phyloP scores from a whole-genome alignment of 2,329 filamentous ascomycete genomes.

The Penicillium italicum region DNA sequence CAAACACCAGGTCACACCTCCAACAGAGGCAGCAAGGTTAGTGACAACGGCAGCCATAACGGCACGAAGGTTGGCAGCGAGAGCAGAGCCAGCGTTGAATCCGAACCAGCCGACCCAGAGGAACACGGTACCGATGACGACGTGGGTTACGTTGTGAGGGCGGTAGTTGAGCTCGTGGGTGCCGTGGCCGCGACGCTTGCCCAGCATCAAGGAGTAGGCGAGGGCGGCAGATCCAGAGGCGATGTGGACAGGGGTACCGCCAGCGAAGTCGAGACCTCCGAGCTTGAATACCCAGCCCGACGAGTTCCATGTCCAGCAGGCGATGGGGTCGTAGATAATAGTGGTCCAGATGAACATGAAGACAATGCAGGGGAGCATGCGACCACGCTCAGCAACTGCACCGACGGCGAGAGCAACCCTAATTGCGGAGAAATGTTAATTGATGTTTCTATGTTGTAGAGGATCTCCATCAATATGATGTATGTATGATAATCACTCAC shows the following conservation, averaged over 20 bases:
- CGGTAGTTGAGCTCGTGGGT: slow-evolving; percentile 88
- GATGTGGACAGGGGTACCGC: slow-evolving; percentile 87
- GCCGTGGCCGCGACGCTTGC: slow-evolving; percentile 77
- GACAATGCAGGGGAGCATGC: slow-evolving; percentile 81
- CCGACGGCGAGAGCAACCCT: slow-evolving; percentile 79
- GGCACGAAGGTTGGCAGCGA: slow-evolving; percentile 76
- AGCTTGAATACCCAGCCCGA: slow-evolving; percentile 74
- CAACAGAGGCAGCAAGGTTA: slow-evolving; percentile 77
- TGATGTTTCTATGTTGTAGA: slow-evolving; percentile 31
- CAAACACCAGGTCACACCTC: slow-evolving; percentile 84
- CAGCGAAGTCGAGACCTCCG: slow-evolving; percentile 83
- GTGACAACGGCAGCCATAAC: slow-evolving; percentile 85
- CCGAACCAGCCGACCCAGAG: slow-evolving; percentile 96
- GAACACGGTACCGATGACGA: slow-evolving; percentile 88
- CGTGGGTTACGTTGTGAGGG: slow-evolving; percentile 88
- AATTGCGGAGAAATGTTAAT: slow-evolving; percentile 16
- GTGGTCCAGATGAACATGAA: slow-evolving; percentile 95
- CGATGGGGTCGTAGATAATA: slow-evolving; percentile 85
- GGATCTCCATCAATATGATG: neutral
- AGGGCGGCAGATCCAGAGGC: slow-evolving; percentile 77
- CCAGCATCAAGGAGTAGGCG: slow-evolving; percentile 87
- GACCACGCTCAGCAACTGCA: slow-evolving; percentile 79
- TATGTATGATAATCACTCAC: slow-evolving; percentile 50
- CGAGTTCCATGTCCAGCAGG: slow-evolving; percentile 92
- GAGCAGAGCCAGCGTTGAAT: slow-evolving; percentile 83